phyloP scores from a whole-genome alignment of 1,284 basidiomycete genomes.

The Sanghuangporus sanghuang region DNA sequence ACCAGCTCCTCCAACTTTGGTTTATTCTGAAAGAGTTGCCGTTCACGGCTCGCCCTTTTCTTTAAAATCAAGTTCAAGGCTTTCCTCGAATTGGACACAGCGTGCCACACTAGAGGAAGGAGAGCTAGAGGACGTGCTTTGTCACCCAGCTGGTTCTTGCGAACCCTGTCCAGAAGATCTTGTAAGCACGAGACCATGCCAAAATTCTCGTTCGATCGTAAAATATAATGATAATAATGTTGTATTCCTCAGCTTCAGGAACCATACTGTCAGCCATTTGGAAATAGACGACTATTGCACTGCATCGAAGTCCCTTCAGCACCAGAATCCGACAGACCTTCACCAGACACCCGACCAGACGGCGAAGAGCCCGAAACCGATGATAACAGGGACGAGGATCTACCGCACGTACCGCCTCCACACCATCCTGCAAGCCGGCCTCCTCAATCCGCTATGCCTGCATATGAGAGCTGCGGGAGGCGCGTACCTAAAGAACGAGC shows the following conservation, averaged over 20 bases:
- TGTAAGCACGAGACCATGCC: constrained; percentile 40
- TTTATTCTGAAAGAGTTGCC: not conserved
- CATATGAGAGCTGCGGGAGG: constrained; percentile 88
- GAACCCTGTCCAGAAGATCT: constrained; percentile 77
- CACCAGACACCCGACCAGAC: constrained; percentile 16
- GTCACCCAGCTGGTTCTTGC: constrained; percentile 75
- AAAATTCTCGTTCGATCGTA: not conserved
- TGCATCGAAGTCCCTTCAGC: constrained; percentile 40
- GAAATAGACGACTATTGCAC: constrained; percentile 82
- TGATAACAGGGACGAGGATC: constrained; percentile 22
- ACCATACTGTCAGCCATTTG: constrained; percentile 89
- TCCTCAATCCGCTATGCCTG: constrained; percentile 59
- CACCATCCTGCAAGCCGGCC: constrained; percentile 20
- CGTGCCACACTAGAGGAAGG: not conserved
- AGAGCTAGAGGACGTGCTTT: constrained; percentile 35
- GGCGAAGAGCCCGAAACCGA: constrained; percentile 14
- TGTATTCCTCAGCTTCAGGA: constrained; percentile 48
- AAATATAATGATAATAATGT: not conserved
- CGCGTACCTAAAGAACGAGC: constrained; percentile 71
- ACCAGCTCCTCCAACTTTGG: not conserved
- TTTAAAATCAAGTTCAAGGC: not conserved
- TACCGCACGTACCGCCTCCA: constrained; percentile 19
- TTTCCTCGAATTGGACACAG: not conserved
- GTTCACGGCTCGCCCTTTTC: not conserved
- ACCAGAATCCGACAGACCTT: constrained; percentile 18